Percentiles rank a stretch among this genome's conserved stretches.
phyloP scores from a whole-genome alignment of 495 filamentous ascomycete species.

The Xylaria cubensis region DNA sequence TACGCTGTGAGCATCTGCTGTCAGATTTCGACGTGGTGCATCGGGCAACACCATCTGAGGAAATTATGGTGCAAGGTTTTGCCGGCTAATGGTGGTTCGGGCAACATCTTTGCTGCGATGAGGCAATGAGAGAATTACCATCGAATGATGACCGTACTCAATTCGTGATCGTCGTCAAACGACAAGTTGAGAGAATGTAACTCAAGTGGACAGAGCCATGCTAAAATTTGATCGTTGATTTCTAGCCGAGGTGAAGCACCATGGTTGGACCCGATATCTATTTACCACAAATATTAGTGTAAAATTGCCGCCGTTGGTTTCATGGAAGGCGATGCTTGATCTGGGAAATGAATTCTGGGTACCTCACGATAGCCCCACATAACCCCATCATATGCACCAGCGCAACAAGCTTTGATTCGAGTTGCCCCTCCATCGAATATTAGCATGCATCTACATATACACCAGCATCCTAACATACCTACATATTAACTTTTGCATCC shows the following conservation, averaged over 20 bases:
- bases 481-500: neutral
- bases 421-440: conserved; percentile 20
- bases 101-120: neutral
- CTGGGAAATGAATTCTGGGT: too few relatives aligned
- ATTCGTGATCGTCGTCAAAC: too few relatives aligned
- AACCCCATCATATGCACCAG: conserved; percentile 5
- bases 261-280: too few relatives aligned
- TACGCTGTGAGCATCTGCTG: too few relatives aligned
- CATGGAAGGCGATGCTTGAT: too few relatives aligned
- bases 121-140: too few relatives aligned
- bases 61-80: conserved; percentile 12
- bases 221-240: too few relatives aligned
- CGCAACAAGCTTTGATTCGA: neutral
- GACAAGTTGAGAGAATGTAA: too few relatives aligned
- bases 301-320: too few relatives aligned
- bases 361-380: neutral
- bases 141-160: neutral
- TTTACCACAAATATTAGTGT: too few relatives aligned
- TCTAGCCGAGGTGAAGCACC: too few relatives aligned
- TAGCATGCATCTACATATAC: neutral
- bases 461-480: neutral
- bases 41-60: neutral
- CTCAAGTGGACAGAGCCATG: too few relatives aligned
- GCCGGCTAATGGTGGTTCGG: neutral
- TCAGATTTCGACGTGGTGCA: neutral